phyloP scores from a whole-genome alignment of 2,329 filamentous ascomycete genomes.

The Helotiales sp. region DNA sequence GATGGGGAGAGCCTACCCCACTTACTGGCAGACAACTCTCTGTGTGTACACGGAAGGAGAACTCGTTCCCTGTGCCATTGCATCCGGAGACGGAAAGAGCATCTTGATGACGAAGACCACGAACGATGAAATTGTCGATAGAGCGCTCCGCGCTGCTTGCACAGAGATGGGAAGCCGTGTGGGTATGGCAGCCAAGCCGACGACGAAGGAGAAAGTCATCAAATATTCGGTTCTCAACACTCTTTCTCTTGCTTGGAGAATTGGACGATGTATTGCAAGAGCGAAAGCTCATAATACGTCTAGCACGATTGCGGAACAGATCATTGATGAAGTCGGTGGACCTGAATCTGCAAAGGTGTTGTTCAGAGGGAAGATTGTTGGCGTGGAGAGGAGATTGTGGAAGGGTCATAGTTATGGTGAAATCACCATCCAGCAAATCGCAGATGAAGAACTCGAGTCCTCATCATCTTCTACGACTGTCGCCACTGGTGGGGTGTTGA shows the following conservation, averaged over 20 bases:
- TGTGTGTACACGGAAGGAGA: constrained; percentile 41
- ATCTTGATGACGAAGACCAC: constrained; percentile 40
- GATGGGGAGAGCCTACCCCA: constrained; percentile 48
- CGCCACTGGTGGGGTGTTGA: constrained; percentile 49
- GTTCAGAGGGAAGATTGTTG: constrained; percentile 65
- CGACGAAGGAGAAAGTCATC: constrained; percentile 38
- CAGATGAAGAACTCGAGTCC: constrained; percentile 39
- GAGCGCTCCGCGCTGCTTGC: constrained; percentile 41
- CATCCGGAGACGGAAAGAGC: constrained; percentile 45
- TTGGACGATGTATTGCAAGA: constrained; percentile 56
- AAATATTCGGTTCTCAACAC: constrained; percentile 42
- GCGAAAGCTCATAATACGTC: constrained; percentile 50
- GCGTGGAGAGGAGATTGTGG: constrained; percentile 55
- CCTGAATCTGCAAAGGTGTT: constrained; percentile 52
- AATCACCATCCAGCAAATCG: constrained; percentile 53
- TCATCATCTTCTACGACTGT: constrained; percentile 21
- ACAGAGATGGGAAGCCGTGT: constrained; percentile 43
- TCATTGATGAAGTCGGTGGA: constrained; percentile 59
- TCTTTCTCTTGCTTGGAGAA: constrained; percentile 46
- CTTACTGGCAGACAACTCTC: constrained; percentile 46
- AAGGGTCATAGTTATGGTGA: constrained; percentile 62
- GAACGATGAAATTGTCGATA: constrained; percentile 43
- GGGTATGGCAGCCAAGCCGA: constrained; percentile 42
- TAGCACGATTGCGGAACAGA: constrained; percentile 55
- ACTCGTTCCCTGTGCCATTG: constrained; percentile 45